Percentiles rank a stretch among this genome's conserved stretches.
phyloP scores from a whole-genome alignment of 768 basidiomycete species.

The Termitomyces sp. region DNA sequence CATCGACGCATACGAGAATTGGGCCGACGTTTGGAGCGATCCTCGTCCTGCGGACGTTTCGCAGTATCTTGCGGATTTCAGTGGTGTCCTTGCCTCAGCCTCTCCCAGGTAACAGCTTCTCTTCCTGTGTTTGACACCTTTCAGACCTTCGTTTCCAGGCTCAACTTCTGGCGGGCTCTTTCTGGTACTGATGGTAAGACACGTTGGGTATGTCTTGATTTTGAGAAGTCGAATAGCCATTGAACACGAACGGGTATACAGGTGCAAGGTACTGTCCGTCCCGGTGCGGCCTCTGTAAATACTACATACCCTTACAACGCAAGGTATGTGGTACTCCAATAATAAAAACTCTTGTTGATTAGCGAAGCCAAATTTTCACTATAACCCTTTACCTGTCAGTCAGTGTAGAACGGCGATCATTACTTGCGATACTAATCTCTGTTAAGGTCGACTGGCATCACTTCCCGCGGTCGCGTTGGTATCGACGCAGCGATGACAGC shows the following conservation, averaged over 20 bases:
- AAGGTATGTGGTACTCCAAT: slow-evolving; percentile 18
- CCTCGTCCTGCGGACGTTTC: slow-evolving; percentile 52
- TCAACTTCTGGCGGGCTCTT: slow-evolving; percentile 62
- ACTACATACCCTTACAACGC: slow-evolving; percentile 48
- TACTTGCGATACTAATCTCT: not conserved
- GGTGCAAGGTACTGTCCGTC: slow-evolving; percentile 61
- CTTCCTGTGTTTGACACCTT: not conserved
- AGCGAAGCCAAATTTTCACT: slow-evolving; percentile 45
- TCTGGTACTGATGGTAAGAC: slow-evolving; percentile 38
- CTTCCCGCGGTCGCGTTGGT: slow-evolving; percentile 59
- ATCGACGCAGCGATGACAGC: slow-evolving; percentile 48
- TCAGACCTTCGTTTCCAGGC: slow-evolving; percentile 20
- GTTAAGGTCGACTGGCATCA: slow-evolving; percentile 50
- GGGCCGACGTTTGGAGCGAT: slow-evolving; percentile 50
- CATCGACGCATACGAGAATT: slow-evolving; percentile 63
- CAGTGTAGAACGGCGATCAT: not conserved
- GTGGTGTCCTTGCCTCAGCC: slow-evolving; percentile 52
- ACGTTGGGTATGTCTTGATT: slow-evolving; percentile 36
- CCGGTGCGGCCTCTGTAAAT: slow-evolving; percentile 49
- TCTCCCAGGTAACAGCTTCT: slow-evolving; percentile 41
- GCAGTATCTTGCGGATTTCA: slow-evolving; percentile 46
- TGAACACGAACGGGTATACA: slow-evolving; percentile 10
- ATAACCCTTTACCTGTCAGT: slow-evolving; percentile 57
- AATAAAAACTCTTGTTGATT: not conserved
- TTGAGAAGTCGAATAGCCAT: not conserved